Conservation (phyloP, 192 early-diverging fungal genomes). For the Coemansia sp. region DNA sequence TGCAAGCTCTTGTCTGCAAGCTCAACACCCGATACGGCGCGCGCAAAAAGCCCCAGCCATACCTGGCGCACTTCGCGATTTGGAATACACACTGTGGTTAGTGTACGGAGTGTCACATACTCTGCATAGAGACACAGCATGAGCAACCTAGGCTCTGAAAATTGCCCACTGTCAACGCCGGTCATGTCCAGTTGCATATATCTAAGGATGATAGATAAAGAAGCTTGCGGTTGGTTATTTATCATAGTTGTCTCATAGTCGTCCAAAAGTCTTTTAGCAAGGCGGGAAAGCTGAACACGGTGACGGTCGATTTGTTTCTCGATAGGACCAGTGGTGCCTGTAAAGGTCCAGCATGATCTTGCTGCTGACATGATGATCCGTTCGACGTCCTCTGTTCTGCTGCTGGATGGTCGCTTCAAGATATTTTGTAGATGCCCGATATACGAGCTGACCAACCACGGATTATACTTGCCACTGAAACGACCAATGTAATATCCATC, state of each 20-base stretch:
- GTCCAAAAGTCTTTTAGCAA: conserved; percentile 20
- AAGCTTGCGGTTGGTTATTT: neutral
- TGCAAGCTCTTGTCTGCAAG: conserved; percentile 25
- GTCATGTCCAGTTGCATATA: conserved; percentile 19
- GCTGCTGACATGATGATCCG: conserved; percentile 11
- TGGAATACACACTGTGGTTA: conserved; percentile 25
- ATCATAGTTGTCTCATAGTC: conserved; percentile 15
- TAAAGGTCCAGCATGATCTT: conserved; percentile 23
- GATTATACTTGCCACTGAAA: conserved; percentile 48
- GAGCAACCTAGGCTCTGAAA: conserved; percentile 24
- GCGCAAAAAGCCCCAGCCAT: conserved; percentile 27
- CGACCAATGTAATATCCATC: conserved; percentile 38
- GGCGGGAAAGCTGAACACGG: conserved; percentile 14
- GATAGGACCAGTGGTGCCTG: conserved; percentile 22
- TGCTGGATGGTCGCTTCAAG: conserved; percentile 8
- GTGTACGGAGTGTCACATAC: conserved; percentile 16
- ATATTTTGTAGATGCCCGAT: conserved; percentile 25
- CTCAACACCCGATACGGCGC: conserved; percentile 26
- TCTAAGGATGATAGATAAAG: neutral
- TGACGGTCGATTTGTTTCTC: conserved; percentile 29
- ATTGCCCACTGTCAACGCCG: conserved; percentile 19
- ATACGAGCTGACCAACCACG: conserved; percentile 44
- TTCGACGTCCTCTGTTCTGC: neutral
- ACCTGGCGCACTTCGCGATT: conserved; percentile 30
- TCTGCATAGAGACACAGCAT: conserved; percentile 27